Percentiles rank a stretch among this genome's conserved stretches.
Conservation (phyloP, 768 basidiomycete species). For the Roridomyces roridus region DNA sequence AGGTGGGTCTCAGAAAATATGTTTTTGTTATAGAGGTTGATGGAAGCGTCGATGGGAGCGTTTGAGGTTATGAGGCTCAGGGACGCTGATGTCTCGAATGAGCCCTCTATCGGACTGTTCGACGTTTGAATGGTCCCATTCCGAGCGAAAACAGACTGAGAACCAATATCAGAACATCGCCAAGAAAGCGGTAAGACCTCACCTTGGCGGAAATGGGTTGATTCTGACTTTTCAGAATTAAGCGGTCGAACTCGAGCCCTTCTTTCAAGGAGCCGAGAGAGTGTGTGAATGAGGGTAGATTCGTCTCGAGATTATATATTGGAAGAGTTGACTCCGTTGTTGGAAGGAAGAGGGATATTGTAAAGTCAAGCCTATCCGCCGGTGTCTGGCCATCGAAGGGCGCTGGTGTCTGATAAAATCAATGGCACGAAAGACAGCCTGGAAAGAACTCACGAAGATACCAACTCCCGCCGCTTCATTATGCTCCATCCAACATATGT, state of each 20-base stretch:
- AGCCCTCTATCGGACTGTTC: constrained; percentile 55
- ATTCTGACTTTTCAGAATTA: constrained; percentile 45
- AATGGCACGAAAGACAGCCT: not conserved
- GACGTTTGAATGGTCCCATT: constrained; percentile 38
- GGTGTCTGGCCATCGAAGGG: constrained; percentile 18
- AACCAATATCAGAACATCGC: not conserved
- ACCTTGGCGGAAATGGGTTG: constrained; percentile 42
- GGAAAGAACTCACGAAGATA: constrained; percentile 35
- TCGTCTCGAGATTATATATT: constrained; percentile 51
- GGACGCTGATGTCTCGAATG: constrained; percentile 42
- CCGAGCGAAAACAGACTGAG: constrained; percentile 37
- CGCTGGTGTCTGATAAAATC: constrained; percentile 20
- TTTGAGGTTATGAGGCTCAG: constrained; percentile 48
- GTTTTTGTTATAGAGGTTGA: constrained; percentile 43
- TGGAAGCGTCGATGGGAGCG: constrained; percentile 42
- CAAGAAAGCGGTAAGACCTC: constrained; percentile 13
- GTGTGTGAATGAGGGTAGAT: constrained; percentile 49
- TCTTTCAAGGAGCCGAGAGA: constrained; percentile 42
- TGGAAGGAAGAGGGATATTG: constrained; percentile 33
- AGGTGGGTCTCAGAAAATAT: constrained; percentile 31
- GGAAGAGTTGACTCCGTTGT: constrained; percentile 26
- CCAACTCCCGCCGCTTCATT: constrained; percentile 35
- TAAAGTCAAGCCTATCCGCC: constrained; percentile 24
- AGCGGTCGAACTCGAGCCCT: constrained; percentile 43
- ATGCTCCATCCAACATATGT: constrained; percentile 37